These are phyloP conservation scores for Stereocaulon alpinum DNA, from an alignment of 495 filamentous ascomycete genomes.

Conservation along the genomic window DNA sequence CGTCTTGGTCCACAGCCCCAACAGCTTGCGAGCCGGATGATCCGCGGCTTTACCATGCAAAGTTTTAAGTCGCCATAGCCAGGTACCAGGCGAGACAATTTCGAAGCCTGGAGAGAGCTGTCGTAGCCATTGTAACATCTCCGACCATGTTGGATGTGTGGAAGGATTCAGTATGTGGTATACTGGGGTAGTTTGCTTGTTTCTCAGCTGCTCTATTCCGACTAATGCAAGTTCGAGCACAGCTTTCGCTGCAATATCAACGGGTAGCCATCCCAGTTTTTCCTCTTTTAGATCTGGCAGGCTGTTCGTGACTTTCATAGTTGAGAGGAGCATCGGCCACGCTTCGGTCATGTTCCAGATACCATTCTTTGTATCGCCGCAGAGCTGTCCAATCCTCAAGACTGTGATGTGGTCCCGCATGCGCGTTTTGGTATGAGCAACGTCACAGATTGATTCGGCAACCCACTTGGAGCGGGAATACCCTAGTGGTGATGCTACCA, in stretches of 20 bases:
- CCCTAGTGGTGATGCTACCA: slow-evolving; percentile 42
- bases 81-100: slow-evolving; percentile 29
- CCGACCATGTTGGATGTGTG: slow-evolving; percentile 33
- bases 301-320: slow-evolving; percentile 34
- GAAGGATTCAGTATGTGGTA: slow-evolving; percentile 43
- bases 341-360: slow-evolving; percentile 56
- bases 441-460: slow-evolving; percentile 42
- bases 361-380: slow-evolving; percentile 41
- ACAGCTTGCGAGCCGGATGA: slow-evolving; percentile 33
- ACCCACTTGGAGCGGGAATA: slow-evolving; percentile 57
- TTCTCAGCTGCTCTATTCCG: background rate
- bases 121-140: slow-evolving; percentile 36
- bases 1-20: slow-evolving; percentile 38
- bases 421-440: slow-evolving; percentile 17
- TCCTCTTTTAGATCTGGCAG: slow-evolving; percentile 44
- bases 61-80: slow-evolving; percentile 33
- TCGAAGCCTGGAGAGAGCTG: slow-evolving; percentile 27
- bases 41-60: slow-evolving; percentile 19
- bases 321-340: slow-evolving; percentile 50
- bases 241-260: slow-evolving; percentile 43
- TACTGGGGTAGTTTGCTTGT: slow-evolving; percentile 21
- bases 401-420: slow-evolving; percentile 29
- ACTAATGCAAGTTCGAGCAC: slow-evolving; percentile 31
- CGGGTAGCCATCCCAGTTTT: slow-evolving; percentile 45
- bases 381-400: slow-evolving; percentile 49